These are phyloP conservation scores for Phytophthora citricola DNA, from an alignment of 352 stramenopile genomes.

Conservation along the genomic window DNA sequence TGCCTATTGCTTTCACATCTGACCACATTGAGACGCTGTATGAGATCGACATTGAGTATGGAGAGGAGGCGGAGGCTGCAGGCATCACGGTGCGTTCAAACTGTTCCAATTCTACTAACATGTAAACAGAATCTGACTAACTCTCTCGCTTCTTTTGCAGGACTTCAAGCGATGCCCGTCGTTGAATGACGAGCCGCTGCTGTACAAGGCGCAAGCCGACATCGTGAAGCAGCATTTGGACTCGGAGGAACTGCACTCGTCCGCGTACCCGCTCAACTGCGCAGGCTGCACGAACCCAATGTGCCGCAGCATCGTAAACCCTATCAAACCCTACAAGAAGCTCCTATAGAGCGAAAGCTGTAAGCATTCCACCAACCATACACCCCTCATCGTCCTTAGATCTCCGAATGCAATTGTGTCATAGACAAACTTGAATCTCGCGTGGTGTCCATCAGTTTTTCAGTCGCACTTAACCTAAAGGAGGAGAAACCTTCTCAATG, in stretches of 20 bases:
- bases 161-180: slow-evolving; percentile 96
- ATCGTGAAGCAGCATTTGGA: slow-evolving; percentile 96
- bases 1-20: slow-evolving; percentile 98
- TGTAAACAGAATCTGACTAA: neutral
- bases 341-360: slow-evolving; percentile 31
- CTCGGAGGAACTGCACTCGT: slow-evolving; percentile 69
- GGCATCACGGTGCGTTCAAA: slow-evolving; percentile 86
- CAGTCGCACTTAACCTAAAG: neutral
- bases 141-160: slow-evolving; percentile 23
- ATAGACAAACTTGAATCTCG: slow-evolving; percentile 26
- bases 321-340: slow-evolving; percentile 79
- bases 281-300: slow-evolving; percentile 82
- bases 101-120: neutral
- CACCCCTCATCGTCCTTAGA: neutral
- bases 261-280: slow-evolving; percentile 88
- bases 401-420: slow-evolving; percentile 16
- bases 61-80: slow-evolving; percentile 94
- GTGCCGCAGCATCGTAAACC: slow-evolving; percentile 88
- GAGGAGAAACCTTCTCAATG: slow-evolving; percentile 37
- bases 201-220: slow-evolving; percentile 97
- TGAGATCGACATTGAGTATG: slow-evolving; percentile 99
- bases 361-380: slow-evolving; percentile 8
- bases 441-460: slow-evolving; percentile 11
- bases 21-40: slow-evolving; percentile 99
- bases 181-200: slow-evolving; percentile 94